A percentile compares a stretch with the other conserved stretches of the same genome.
phyloP scores from a whole-genome alignment of 2,329 filamentous ascomycete species.

The Colletotrichum sp. region DNA sequence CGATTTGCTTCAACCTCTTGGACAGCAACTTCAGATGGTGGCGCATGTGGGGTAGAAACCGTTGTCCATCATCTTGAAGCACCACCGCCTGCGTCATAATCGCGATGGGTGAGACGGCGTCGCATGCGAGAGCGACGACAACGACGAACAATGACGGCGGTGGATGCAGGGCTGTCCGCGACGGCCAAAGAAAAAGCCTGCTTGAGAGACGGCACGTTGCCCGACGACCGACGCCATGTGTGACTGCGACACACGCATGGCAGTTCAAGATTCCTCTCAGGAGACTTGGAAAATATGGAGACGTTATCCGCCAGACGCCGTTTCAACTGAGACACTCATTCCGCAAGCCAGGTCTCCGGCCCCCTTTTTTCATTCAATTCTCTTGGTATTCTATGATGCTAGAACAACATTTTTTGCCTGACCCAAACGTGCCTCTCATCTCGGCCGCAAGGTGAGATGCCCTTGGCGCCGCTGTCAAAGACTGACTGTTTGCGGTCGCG shows the following conservation, averaged over 20 bases:
- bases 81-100: not conserved
- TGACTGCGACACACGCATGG: not conserved
- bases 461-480: constrained; percentile 5
- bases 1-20: constrained; percentile 7
- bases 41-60: constrained; percentile 13
- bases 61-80: not conserved
- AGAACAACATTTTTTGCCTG: not conserved
- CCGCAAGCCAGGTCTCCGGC: constrained; percentile 7
- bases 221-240: not conserved
- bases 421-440: constrained; percentile 2
- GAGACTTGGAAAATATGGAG: not conserved
- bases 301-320: constrained; percentile 8
- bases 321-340: constrained; percentile 13
- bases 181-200: not conserved
- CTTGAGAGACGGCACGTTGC: not conserved
- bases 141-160: not conserved
- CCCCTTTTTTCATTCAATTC: not conserved
- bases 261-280: not conserved
- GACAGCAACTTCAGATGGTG: constrained; percentile 15
- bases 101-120: not conserved
- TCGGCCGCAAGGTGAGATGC: constrained; percentile 11
- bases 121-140: not conserved
- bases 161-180: not conserved
- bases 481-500: not conserved
- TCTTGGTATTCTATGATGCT: constrained; percentile 1